phyloP scores from a whole-genome alignment of 805 yeast species.

The Candida tammaniensis region DNA sequence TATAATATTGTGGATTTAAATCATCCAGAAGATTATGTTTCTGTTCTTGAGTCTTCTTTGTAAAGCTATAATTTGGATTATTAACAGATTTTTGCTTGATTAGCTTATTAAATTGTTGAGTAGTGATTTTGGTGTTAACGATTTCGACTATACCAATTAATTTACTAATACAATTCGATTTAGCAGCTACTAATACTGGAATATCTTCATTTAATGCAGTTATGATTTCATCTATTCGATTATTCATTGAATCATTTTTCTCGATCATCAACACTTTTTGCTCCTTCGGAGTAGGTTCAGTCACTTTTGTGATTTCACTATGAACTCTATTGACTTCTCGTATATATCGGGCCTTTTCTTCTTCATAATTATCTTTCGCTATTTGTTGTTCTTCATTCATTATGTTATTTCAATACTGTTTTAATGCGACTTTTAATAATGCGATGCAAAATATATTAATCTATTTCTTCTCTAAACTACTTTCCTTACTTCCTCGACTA shows the following conservation, averaged over 20 bases:
- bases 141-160: slow-evolving; percentile 12
- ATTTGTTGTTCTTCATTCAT: too few relatives aligned
- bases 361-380: not conserved
- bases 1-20: slow-evolving; percentile 3
- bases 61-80: slow-evolving; percentile 7
- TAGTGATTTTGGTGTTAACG: slow-evolving; percentile 7
- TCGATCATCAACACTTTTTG: slow-evolving; percentile 3
- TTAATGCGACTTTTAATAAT: too few relatives aligned
- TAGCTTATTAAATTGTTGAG: slow-evolving; percentile 13
- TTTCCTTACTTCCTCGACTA: slow-evolving; percentile 12
- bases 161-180: slow-evolving; percentile 8
- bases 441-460: too few relatives aligned
- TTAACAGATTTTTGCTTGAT: slow-evolving; percentile 8
- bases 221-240: slow-evolving; percentile 9
- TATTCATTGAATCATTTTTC: slow-evolving; percentile 11
- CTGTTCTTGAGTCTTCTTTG: slow-evolving; percentile 2
- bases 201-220: not conserved
- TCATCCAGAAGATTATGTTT: not conserved
- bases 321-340: not conserved
- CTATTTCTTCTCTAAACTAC: too few relatives aligned
- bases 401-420: too few relatives aligned
- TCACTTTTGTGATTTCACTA: not conserved
- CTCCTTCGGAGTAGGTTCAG: not conserved
- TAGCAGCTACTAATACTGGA: slow-evolving; percentile 8
- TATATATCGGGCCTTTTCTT: not conserved